Base-by-base conservation (phyloP, 2,329 filamentous ascomycete genomes). In the Xylogone sp. region DNA sequence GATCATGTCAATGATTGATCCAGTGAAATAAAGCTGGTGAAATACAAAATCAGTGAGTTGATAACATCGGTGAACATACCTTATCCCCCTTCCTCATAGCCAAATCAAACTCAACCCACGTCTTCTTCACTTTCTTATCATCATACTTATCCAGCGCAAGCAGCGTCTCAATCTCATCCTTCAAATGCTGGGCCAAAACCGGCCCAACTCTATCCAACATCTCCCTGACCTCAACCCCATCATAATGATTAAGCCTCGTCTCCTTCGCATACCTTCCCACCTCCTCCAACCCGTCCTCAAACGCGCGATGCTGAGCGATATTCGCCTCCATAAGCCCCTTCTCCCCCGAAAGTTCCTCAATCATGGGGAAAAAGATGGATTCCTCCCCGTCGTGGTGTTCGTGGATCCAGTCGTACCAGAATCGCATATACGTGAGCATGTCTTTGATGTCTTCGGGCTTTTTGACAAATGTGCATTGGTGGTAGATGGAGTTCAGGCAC, bases 311-410 rank as follows among this genome's bases (percentile, higher is more conserved):
- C 48, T 76, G 70, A 19, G 67, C 64, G 4, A 75, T 57, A 54
- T 72, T 74, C 24, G 44, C 56, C 10, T 71, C 69, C 70, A 75
- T 74, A 20, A 75, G 52, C 0, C 69, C 71, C 42, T 58, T 56
- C 16, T 69, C 66, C 1, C 67, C 69, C 2, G 64, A 54, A 21
- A 69, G 52, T n/a, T 55, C 48, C 52, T 72, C 68, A 21, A 75
- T 64, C 0, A 58, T 56, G 0, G 71, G 70, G 53, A 76, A 76
- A 42, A 74, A 59, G 21, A 52, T 43, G 1, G 46, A 53, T 46
- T 75, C 74, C 51, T 76, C 72, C 0, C 55, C 48, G 0, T 62
- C 49, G 54, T 76, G 72, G 54, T 76, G 74, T 9, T 65, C 56
- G 29, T 69, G 50, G 1, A 75, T 39, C 20, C 69, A 52, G 2